These are phyloP conservation scores for Leccinum angustisporum DNA, from an alignment of 1,284 basidiomycete species.

Conservation along the genomic window DNA sequence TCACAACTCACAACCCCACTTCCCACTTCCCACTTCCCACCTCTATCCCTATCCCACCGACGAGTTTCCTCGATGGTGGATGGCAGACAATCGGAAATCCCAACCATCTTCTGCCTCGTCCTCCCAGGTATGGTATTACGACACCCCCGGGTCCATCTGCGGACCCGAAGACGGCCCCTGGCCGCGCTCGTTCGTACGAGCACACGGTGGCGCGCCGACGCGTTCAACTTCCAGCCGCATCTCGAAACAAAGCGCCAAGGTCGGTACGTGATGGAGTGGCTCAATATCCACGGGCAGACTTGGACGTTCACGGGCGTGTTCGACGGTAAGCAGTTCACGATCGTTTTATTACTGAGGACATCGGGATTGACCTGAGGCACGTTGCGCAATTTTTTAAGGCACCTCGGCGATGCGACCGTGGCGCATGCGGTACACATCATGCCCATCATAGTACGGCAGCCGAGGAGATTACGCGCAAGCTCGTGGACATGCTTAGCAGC, in stretches of 20 bases:
- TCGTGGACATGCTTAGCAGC: constrained; percentile 53
- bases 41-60: constrained; percentile 2
- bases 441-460: constrained; percentile 63
- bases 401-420: constrained; percentile 67
- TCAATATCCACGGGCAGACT: constrained; percentile 52
- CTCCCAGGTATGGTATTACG: constrained; percentile 43
- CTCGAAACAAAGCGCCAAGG: constrained; percentile 51
- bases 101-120: constrained; percentile 29
- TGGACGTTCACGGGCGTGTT: constrained; percentile 71
- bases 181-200: constrained; percentile 54
- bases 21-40: not conserved
- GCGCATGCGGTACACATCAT: constrained; percentile 65
- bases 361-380: constrained; percentile 1
- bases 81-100: constrained; percentile 17
- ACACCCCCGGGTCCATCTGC: constrained; percentile 58
- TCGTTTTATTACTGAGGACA: not conserved
- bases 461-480: constrained; percentile 41
- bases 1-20: not conserved
- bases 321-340: constrained; percentile 53
- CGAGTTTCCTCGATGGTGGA: constrained; percentile 15
- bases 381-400: constrained; percentile 36
- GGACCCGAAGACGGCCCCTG: constrained; percentile 61
- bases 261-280: constrained; percentile 56
- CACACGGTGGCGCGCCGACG: constrained; percentile 47
- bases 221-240: constrained; percentile 64